Percentiles rank a stretch among this genome's conserved stretches.
Evolutionary conservation across 2,329 filamentous ascomycete species (phyloP).

Genomic region (Aotearoamyces nothofagi): DNA sequence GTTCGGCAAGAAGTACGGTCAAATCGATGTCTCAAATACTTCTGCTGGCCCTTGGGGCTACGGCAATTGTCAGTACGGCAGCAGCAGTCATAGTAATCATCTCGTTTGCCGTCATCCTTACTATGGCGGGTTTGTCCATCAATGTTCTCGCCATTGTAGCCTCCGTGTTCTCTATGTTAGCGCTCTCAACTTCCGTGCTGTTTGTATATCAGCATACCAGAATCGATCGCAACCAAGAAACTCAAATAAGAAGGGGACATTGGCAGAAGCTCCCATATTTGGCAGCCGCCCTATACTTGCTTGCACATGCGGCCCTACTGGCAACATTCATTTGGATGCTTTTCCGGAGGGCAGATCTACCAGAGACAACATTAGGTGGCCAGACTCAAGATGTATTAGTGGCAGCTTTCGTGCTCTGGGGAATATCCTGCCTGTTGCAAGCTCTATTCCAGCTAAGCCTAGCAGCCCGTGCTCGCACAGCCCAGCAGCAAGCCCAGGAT

Average conservation of each 20-base stretch:
- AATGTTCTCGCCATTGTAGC: not conserved
- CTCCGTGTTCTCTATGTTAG: not conserved
- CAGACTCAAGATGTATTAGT: constrained; percentile 9
- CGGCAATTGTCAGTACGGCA: not conserved
- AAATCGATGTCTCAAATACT: not conserved
- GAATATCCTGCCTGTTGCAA: constrained; percentile 12
- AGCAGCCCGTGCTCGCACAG: constrained; percentile 12
- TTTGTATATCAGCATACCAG: not conserved
- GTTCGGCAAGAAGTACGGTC: not conserved
- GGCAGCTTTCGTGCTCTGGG: constrained; percentile 16
- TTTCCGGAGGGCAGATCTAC: constrained; percentile 8
- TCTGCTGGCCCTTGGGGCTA: not conserved
- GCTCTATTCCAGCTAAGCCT: constrained; percentile 15
- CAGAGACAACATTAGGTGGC: constrained; percentile 8
- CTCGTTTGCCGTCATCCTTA: not conserved
- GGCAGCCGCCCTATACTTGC: not conserved
- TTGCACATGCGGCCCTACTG: not conserved
- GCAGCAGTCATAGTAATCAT: not conserved
- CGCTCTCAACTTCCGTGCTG: not conserved
- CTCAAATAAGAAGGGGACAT: not conserved
- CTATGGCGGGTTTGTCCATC: not conserved
- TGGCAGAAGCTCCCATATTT: not conserved
- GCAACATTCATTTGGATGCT: constrained; percentile 6
- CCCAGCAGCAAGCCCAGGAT: constrained; percentile 13
- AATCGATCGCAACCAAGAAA: not conserved